Evolutionary conservation across 148 eudicot genomes (phyloP), one percentile per base, ranked within the genome.

Genomic region (Rhododendron mucronatum): DNA sequence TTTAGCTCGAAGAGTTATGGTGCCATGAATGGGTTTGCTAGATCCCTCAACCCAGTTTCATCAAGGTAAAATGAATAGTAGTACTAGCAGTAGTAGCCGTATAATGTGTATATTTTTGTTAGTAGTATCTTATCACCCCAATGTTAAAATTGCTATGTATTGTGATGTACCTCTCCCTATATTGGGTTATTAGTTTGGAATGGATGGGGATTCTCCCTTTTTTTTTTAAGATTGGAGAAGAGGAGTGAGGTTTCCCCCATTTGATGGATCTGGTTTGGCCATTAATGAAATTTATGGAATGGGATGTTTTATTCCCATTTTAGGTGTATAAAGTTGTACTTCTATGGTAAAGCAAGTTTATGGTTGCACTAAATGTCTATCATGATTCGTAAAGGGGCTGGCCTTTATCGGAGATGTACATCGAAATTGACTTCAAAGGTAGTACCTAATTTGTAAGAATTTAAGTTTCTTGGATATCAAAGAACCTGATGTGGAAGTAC

Each of bases 1-100:
- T 93, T 96, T 86, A 96, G 93, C 88, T 94, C 98, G 14, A 95
- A 91, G 89, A 89, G 97, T 82, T 94, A 94, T 82, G 96, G 96
- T 8, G 96, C 97, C 50, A 86, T 95, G 86, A 92, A 92, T 91
- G 97, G 97, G 3, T 88, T 94, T 88, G 95, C 95, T 78, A 91
- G 93, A 91, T 94, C 95, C 73, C 87, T 96, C 80, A 94, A 94
- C 78, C 94, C 99, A 78, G 96, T 96, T 78, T 94, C 99, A 73
- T 96, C 98, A 71, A 93, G 95, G 92, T 96, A 91, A 93, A 51
- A 21, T 4, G 2, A 78, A 8, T 7, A 65, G 28, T 33, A 55
- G 20, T 3, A 55, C 20, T 11, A 51, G 59, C 55, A 63, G 13
- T 10, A 1, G 4, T 28, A 37, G 30, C 3, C 0, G 5, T 44